Conservation (phyloP, 208 protist species). For the Acanthamoeba sp. region DNA sequence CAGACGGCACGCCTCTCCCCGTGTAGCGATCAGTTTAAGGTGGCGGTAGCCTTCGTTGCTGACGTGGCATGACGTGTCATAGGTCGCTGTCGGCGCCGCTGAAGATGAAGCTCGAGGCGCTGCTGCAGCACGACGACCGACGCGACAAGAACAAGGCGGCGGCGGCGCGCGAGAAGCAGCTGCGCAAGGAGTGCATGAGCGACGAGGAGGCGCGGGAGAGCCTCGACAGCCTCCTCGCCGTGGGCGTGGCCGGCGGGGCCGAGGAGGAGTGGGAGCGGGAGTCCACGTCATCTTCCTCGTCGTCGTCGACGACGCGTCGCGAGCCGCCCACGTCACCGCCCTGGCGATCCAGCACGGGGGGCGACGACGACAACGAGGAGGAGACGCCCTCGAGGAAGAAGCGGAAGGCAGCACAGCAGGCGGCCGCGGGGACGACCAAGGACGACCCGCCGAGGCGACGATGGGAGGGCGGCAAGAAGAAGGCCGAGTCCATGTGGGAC, state of each 20-base stretch:
- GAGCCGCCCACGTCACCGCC: background rate
- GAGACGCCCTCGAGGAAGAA: background rate
- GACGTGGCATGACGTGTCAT: background rate
- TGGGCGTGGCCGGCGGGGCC: background rate
- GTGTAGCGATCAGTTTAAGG: background rate
- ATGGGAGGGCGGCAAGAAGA: constrained; percentile 16
- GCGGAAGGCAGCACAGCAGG: background rate
- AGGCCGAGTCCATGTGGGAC: constrained; percentile 54
- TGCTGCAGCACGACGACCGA: background rate
- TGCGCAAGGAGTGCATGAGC: background rate
- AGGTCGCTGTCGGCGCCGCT: background rate
- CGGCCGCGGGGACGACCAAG: background rate
- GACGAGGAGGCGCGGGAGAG: background rate
- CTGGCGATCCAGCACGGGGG: background rate
- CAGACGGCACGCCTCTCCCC: background rate
- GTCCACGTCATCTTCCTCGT: background rate
- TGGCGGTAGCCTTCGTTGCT: background rate
- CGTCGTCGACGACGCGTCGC: background rate
- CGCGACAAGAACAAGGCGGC: background rate
- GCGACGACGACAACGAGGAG: background rate
- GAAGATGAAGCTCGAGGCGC: background rate
- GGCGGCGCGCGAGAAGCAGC: background rate
- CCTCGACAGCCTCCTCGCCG: background rate
- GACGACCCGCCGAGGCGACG: background rate
- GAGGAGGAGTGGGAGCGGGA: constrained; percentile 20